phyloP scores from a whole-genome alignment of 495 filamentous ascomycete species.

The Penicillium mononematosum region DNA sequence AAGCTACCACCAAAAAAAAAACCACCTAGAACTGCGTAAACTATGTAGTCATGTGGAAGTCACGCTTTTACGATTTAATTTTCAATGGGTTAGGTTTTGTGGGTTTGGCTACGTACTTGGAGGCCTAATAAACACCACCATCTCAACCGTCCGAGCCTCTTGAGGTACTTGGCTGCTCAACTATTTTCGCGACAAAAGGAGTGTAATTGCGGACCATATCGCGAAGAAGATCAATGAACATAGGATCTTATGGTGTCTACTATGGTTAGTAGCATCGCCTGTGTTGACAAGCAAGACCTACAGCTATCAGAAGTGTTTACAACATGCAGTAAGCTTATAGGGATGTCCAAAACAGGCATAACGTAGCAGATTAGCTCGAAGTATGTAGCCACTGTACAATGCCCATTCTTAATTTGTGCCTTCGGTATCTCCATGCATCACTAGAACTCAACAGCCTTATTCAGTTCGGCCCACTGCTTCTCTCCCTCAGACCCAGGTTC shows the following conservation, averaged over 20 bases:
- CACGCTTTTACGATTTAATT: too few species aligned
- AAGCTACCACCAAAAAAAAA: too few species aligned
- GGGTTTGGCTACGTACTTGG: not conserved
- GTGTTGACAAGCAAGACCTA: not conserved
- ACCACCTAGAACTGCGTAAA: too few species aligned
- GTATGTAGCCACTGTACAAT: not conserved
- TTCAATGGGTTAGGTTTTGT: too few species aligned
- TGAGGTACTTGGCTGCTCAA: not conserved
- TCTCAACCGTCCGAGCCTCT: not conserved
- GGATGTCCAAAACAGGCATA: not conserved
- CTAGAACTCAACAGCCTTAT: constrained; percentile 3
- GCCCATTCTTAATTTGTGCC: not conserved
- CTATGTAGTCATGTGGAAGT: too few species aligned
- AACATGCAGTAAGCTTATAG: not conserved
- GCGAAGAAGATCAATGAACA: not conserved
- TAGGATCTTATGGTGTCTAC: not conserved
- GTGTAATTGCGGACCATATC: not conserved
- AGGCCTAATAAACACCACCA: not conserved
- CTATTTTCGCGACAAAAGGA: not conserved
- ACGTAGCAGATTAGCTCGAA: not conserved
- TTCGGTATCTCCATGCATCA: not conserved
- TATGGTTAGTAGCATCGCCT: not conserved
- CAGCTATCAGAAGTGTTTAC: not conserved
- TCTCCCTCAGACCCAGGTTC: constrained; percentile 11
- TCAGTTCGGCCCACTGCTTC: constrained; percentile 13